These are phyloP conservation scores for Guyanaporus albipodus DNA, from an alignment of 768 basidiomycete genomes.

Conservation along the genomic window DNA sequence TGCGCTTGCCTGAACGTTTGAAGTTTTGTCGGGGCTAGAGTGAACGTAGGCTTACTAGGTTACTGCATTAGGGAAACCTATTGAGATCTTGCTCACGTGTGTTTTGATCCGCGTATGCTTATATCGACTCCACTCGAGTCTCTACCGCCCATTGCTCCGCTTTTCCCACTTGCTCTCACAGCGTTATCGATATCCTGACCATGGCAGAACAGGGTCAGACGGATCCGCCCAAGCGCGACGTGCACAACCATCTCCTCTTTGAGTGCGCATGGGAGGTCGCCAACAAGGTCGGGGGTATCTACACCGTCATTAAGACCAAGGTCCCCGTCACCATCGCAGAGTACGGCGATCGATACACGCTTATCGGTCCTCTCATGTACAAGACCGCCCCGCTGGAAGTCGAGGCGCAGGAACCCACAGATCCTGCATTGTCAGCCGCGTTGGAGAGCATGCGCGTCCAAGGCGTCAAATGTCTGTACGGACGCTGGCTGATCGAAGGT, in stretches of 20 bases:
- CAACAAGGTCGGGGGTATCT: conserved; percentile 98
- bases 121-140: not conserved
- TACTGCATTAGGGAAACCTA: conserved; percentile 20
- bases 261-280: conserved; percentile 98
- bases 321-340: conserved; percentile 97
- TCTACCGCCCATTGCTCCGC: not conserved
- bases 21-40: no score
- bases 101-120: not conserved
- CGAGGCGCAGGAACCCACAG: conserved; percentile 85
- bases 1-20: conserved; percentile 26
- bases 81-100: conserved; percentile 21
- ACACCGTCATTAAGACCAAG: conserved; percentile 99
- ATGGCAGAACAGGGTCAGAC: conserved; percentile 21
- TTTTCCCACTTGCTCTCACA: not conserved
- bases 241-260: conserved; percentile 78
- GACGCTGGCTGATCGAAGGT: conserved; percentile 98
- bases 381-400: conserved; percentile 99
- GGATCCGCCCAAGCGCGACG: conserved; percentile 53
- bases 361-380: conserved; percentile 98
- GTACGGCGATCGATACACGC: conserved; percentile 91
- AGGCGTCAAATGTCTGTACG: conserved; percentile 93
- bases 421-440: conserved; percentile 69
- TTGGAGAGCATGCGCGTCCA: conserved; percentile 81
- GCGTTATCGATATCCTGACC: not conserved
- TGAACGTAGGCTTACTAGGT: not conserved